Base-by-base conservation (phyloP, 306 rosid genomes). In the Trifolium dubium region DNA sequence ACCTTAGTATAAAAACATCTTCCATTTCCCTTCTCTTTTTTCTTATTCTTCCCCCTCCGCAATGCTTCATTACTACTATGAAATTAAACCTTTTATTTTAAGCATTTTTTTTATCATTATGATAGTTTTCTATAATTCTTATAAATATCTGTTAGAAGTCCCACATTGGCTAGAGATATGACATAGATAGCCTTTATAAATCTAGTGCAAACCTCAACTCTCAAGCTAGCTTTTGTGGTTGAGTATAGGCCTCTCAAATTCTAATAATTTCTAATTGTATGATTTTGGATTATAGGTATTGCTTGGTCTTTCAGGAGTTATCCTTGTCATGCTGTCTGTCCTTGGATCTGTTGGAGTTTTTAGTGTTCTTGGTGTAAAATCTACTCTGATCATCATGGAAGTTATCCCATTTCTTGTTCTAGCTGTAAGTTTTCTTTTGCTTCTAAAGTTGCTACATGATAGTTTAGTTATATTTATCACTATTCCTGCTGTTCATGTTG, bases 371-470 rank as follows among this genome's bases (percentile, higher is more conserved):
- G 99, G 99, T 71, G 93, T 89, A 43, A 90, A 94, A 82, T 94
- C 99, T 58, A 94, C 99, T 60, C 82, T 94, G 44, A 92, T 94
- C 86, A 94, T 94, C 70, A 92, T 94, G 96, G 96, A 94, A 92
- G 99, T 94, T 74, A 94, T 94, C 69, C 99, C 99, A 29, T 94
- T 94, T 84, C 99, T 94, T 83, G 96, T 94, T 81, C 87, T 94
- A 55, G 99, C 99, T 67, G 99, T 94, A 87, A 89, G 97, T 89
- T 83, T 77, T 76, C 47, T 49, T 74, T 72, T 77, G 34, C 76
- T 41, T 51, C 53, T 75, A 39, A 56, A 77, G 40, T 51, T 76
- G n/a, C 32, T 34, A 60, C 59, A 43, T 63, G 53, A 23, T 64
- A 47, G 46, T 35, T 29, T 30, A 17, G 44, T 50, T 72, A 44